Base-by-base conservation (phyloP, 306 rosid species). In the Quercus alba region DNA sequence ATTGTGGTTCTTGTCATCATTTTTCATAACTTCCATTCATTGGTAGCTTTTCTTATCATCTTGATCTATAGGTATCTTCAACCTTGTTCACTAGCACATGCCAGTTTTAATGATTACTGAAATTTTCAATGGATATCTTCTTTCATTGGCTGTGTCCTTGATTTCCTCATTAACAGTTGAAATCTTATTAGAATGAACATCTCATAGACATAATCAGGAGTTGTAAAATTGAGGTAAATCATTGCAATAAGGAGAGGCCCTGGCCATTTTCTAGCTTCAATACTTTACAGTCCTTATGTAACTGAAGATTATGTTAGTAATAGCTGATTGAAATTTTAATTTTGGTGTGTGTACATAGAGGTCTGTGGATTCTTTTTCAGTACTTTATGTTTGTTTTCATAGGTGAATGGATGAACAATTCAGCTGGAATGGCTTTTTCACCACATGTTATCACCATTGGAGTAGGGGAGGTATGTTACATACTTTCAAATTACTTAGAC, bases 351-450 rank as follows among this genome's bases (percentile, higher is more conserved):
- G 74, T 8, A 18, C 26, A 52, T 76, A 75, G 66, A 78, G 57
- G 38, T 75, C 35, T 81, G 59, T 57, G 66, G 59, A 33, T 74
- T 77, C 66, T 21, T 67, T 72, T 57, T 64, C 61, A 59, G n/a
- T 59, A 15, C 62, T 20, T 75, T 17, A 81, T 30, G 72, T 33
- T 74, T 54, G 75, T 74, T 33, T 80, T 86, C 58, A 56, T 64
- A 96, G 99, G 99, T 83, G 99, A 96, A 49, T 96, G 99, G 99
- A 93, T 96, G 98, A 96, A 93, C 88, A 87, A 23, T 85, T 93
- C 99, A 11, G 99, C 99, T 56, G 99, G 99, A 77, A 49, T 79
- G 76, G 99, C 99, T 49, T 96, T 96, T 88, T 82, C 99, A 21
- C 98, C 99, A 12, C 98, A 96, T 89, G 98, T 91, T 79, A 84